Percentiles rank a stretch among this genome's conserved stretches.
Conservation (phyloP, 2,329 filamentous ascomycete genomes). For the Lasiodiplodia theobromae region DNA sequence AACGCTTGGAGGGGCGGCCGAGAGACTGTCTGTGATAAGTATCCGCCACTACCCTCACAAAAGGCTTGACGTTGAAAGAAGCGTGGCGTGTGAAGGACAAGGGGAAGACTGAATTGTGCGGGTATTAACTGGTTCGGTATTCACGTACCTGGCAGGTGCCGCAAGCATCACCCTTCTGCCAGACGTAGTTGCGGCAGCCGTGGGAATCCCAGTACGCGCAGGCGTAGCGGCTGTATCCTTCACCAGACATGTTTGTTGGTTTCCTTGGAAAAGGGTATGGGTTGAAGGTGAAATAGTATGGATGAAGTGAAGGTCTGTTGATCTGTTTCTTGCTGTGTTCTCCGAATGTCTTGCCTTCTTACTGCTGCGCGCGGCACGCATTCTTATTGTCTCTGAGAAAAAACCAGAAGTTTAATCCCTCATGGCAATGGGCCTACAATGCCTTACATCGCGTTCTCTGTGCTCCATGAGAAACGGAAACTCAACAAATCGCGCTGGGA, state of each 20-base stretch:
- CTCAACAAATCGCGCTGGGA: no score
- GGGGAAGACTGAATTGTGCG: background rate
- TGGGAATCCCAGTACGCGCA: constrained; percentile 23
- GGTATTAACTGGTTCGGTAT: background rate
- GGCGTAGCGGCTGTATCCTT: constrained; percentile 27
- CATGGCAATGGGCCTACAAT: background rate
- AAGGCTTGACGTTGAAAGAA: no score
- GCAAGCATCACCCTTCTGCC: constrained; percentile 28
- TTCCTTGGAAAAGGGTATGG: background rate
- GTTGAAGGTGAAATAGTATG: background rate
- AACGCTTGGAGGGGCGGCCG: constrained; percentile 11
- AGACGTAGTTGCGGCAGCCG: constrained; percentile 29
- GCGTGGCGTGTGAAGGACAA: background rate
- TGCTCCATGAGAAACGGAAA: no score
- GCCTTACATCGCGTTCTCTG: background rate
- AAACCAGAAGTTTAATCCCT: background rate
- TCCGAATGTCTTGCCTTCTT: background rate
- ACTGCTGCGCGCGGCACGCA: background rate
- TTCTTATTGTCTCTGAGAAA: background rate
- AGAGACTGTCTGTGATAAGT: background rate
- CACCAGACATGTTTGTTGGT: constrained; percentile 1
- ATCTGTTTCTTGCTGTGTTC: background rate
- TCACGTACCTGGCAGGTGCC: constrained; percentile 20
- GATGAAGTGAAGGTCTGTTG: background rate
- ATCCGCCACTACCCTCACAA: background rate